phyloP scores from a whole-genome alignment of 345 rosid species.

The Ceriops zippeliana region DNA sequence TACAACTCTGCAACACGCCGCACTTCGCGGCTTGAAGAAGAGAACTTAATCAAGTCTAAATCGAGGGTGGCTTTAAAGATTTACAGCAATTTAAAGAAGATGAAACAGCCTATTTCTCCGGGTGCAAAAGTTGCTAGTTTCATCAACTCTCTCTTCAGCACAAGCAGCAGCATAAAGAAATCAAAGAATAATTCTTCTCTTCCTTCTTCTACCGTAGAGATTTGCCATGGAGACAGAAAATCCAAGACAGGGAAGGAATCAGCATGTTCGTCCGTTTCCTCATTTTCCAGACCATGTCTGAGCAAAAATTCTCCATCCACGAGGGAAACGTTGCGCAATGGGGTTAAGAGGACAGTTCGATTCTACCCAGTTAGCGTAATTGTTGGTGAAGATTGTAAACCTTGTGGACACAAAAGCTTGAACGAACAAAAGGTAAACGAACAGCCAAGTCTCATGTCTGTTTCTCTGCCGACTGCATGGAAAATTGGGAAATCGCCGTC shows the following conservation, averaged over 20 bases:
- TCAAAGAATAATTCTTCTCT: conserved; percentile 22
- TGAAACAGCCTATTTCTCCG: conserved; percentile 74
- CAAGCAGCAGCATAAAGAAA: conserved; percentile 36
- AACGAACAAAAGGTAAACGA: conserved; percentile 13
- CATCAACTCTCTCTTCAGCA: conserved; percentile 57
- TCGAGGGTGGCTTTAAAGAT: conserved; percentile 54
- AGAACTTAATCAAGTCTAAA: conserved; percentile 32
- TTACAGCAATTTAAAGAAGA: conserved; percentile 47
- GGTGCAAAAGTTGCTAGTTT: conserved; percentile 58
- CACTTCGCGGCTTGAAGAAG: conserved; percentile 35
- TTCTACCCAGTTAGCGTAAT: conserved; percentile 59
- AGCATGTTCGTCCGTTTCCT: conserved; percentile 66
- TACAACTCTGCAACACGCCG: conserved; percentile 29
- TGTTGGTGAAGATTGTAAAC: conserved; percentile 54
- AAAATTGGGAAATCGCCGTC: no score
- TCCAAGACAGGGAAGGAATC: conserved; percentile 21
- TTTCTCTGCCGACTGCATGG: conserved; percentile 13
- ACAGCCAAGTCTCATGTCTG: conserved; percentile 11
- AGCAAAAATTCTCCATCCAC: conserved; percentile 51
- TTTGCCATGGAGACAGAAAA: conserved; percentile 25
- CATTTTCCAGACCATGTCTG: conserved; percentile 65
- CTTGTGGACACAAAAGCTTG: conserved; percentile 43
- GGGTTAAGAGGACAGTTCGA: conserved; percentile 49
- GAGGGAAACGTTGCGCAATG: conserved; percentile 40
- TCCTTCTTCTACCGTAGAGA: conserved; percentile 15